phyloP scores from a whole-genome alignment of 164 flowering plant genomes.

The Cinnamomum micranthum region DNA sequence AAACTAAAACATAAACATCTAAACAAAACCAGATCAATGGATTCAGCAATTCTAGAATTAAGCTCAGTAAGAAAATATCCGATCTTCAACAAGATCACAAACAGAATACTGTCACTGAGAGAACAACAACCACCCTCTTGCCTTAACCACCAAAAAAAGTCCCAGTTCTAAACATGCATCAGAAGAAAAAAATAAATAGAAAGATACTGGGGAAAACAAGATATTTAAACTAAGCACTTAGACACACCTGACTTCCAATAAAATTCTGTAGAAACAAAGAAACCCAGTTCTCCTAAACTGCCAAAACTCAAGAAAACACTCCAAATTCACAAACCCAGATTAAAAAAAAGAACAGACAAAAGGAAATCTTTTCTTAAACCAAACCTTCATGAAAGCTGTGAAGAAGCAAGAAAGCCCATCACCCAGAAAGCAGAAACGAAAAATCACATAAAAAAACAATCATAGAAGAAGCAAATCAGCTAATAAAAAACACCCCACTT shows the following conservation, averaged over 20 bases:
- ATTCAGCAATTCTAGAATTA: neutral
- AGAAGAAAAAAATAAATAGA: neutral
- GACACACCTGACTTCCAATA: no score
- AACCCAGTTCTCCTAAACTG: neutral
- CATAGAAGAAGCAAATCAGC: neutral
- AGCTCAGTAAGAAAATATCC: neutral
- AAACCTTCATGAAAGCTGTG: neutral
- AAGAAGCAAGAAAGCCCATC: neutral
- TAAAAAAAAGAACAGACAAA: neutral
- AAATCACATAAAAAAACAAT: neutral
- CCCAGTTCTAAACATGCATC: neutral
- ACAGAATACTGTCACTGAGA: neutral
- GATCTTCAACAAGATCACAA: neutral
- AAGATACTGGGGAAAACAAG: neutral
- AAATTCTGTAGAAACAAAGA: neutral
- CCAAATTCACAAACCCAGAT: neutral
- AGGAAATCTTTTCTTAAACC: no score
- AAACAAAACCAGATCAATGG: neutral
- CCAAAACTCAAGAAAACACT: neutral
- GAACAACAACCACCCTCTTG: neutral
- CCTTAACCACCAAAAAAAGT: neutral
- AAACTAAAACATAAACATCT: no score
- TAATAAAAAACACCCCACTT: neutral
- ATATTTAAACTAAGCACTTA: neutral
- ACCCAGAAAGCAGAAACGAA: neutral